Conservation (phyloP, 1,139 yeast genomes). For the Diutina neorugosa region DNA sequence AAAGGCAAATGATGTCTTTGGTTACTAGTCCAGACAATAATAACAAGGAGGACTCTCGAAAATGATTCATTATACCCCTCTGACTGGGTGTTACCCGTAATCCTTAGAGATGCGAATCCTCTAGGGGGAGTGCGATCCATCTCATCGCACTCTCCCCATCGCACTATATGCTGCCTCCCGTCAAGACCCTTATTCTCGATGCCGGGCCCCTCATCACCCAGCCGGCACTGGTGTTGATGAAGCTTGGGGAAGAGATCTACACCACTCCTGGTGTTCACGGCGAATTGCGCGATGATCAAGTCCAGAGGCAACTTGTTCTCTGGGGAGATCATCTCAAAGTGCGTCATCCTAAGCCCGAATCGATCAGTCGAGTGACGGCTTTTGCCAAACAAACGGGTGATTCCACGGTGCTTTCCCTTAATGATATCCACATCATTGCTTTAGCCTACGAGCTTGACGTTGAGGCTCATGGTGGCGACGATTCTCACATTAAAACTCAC, state of each 20-base stretch:
- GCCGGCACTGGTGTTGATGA: constrained; percentile 62
- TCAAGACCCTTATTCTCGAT: constrained; percentile 43
- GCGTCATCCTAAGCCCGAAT: constrained; percentile 64
- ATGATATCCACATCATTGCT: constrained; percentile 89
- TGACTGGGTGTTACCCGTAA: too few relatives aligned
- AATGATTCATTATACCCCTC: too few relatives aligned
- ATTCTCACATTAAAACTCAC: constrained; percentile 8
- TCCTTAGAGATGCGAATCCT: too few relatives aligned
- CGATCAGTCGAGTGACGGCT: constrained; percentile 51
- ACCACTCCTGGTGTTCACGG: constrained; percentile 87
- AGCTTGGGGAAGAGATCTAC: constrained; percentile 54
- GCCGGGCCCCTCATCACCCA: constrained; percentile 92
- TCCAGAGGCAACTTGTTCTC: constrained; percentile 60
- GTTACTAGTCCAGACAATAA: too few relatives aligned
- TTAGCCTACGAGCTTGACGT: constrained; percentile 78
- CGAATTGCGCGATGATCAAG: constrained; percentile 80
- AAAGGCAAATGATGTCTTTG: too few relatives aligned
- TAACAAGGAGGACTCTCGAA: too few relatives aligned
- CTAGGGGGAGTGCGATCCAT: not conserved
- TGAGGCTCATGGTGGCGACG: constrained; percentile 48
- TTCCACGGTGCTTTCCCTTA: constrained; percentile 70
- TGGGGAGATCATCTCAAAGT: constrained; percentile 62
- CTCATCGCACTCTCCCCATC: not conserved
- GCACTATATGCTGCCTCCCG: not conserved
- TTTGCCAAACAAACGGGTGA: constrained; percentile 91